These are phyloP conservation scores for Alternaria ethzedia DNA, from an alignment of 2,329 filamentous ascomycete species.

Conservation along the genomic window DNA sequence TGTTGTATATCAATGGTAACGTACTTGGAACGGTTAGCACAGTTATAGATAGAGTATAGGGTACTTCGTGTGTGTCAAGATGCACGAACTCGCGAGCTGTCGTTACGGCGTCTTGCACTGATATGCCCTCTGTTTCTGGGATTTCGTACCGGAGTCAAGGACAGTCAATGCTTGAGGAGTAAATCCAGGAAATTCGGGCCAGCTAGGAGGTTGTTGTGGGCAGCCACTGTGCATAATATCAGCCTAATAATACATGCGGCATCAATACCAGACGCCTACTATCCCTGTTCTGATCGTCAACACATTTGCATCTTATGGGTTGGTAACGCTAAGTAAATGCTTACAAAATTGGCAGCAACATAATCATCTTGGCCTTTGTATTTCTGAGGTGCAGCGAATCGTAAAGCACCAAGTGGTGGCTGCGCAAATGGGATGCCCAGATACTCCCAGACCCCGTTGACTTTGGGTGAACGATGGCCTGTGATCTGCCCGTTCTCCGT, in stretches of 20 bases:
- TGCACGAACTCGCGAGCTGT: neutral
- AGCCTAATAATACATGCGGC: neutral
- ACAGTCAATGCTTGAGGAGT: conserved; percentile 26
- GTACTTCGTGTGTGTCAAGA: neutral
- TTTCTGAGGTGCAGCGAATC: conserved; percentile 36
- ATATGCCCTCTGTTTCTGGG: neutral
- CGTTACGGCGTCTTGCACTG: neutral
- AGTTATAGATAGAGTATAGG: neutral
- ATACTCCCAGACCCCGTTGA: conserved; percentile 35
- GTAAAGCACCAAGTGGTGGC: conserved; percentile 38
- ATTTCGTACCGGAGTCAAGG: conserved; percentile 2
- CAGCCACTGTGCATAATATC: conserved; percentile 21
- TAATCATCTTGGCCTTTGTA: conserved; percentile 14
- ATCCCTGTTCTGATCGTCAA: conserved; percentile 12
- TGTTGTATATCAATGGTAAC: neutral
- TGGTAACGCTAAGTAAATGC: neutral
- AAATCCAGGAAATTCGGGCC: conserved; percentile 28
- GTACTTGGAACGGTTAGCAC: neutral
- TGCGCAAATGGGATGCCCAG: conserved; percentile 44
- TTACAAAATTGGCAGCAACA: conserved; percentile 19
- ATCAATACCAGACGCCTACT: conserved; percentile 2
- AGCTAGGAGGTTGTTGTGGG: conserved; percentile 25
- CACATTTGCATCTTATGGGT: neutral
- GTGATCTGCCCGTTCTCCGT: conserved; percentile 23
- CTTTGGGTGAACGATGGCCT: conserved; percentile 31